phyloP scores from a whole-genome alignment of 805 yeast genomes.

The Saccharomyces paradoxus region DNA sequence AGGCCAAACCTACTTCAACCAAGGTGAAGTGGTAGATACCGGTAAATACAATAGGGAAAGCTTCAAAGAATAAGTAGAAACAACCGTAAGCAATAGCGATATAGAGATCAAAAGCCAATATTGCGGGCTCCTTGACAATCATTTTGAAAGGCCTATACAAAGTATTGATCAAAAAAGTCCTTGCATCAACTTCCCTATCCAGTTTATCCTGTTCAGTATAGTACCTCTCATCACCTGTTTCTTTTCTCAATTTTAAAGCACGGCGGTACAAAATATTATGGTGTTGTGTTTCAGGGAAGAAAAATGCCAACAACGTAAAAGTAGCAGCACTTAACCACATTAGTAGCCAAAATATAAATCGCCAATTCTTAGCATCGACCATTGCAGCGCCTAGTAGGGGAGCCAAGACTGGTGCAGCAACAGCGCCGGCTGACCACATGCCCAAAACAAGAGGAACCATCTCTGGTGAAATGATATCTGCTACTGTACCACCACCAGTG shows the following conservation, averaged over 20 bases:
- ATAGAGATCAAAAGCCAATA: slow-evolving; percentile 45
- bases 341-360: slow-evolving; percentile 49
- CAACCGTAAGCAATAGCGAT: slow-evolving; percentile 46
- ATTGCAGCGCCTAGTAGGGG: slow-evolving; percentile 51
- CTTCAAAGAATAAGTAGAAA: slow-evolving; percentile 51
- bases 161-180: slow-evolving; percentile 25
- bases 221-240: slow-evolving; percentile 43
- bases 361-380: slow-evolving; percentile 41
- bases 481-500: slow-evolving; percentile 51
- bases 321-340: slow-evolving; percentile 35
- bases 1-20: slow-evolving; percentile 42
- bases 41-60: slow-evolving; percentile 48
- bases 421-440: slow-evolving; percentile 46
- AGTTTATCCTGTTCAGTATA: slow-evolving; percentile 35
- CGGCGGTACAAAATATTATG: slow-evolving; percentile 40
- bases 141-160: slow-evolving; percentile 45
- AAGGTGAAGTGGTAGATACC: slow-evolving; percentile 40
- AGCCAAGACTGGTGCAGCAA: slow-evolving; percentile 48
- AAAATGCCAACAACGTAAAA: slow-evolving; percentile 31
- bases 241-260: slow-evolving; percentile 39
- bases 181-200: slow-evolving; percentile 17
- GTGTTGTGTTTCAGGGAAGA: slow-evolving; percentile 44
- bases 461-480: slow-evolving; percentile 40
- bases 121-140: slow-evolving; percentile 46
- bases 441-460: slow-evolving; percentile 41